These are phyloP conservation scores for Cynara cardunculus DNA, from an alignment of 129 eudicot species.

Conservation along the genomic window DNA sequence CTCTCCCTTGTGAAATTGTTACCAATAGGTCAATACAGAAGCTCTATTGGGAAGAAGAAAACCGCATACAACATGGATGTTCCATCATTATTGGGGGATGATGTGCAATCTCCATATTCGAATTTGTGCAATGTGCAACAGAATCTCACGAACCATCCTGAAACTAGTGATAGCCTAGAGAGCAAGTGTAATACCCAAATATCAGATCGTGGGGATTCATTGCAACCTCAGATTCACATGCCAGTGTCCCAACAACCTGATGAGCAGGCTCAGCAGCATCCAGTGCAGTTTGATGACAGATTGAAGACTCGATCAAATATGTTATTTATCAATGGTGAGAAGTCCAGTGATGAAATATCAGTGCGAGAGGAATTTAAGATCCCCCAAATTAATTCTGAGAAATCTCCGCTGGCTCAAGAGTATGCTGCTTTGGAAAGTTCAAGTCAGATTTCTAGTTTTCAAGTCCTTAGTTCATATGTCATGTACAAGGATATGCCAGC, in stretches of 20 bases:
- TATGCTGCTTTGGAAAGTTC: slow-evolving; percentile 21
- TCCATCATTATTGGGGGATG: slow-evolving; percentile 20
- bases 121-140: slow-evolving; percentile 16
- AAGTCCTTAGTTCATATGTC: slow-evolving; percentile 40
- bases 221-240: slow-evolving; percentile 16
- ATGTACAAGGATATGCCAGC: slow-evolving; percentile 35
- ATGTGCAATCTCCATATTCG: slow-evolving; percentile 20
- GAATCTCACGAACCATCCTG: neutral
- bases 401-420: slow-evolving; percentile 7
- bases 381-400: slow-evolving; percentile 10
- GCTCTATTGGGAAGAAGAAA: slow-evolving; percentile 23
- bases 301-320: slow-evolving; percentile 11
- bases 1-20: neutral
- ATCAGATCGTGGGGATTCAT: neutral
- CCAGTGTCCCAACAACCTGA: slow-evolving; percentile 19
- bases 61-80: slow-evolving; percentile 13
- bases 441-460: neutral
- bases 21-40: slow-evolving; percentile 24
- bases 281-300: slow-evolving; percentile 14
- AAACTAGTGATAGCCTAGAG: slow-evolving; percentile 15
- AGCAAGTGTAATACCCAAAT: neutral
- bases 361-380: neutral
- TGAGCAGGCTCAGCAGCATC: slow-evolving; percentile 17
- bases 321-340: neutral
- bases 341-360: neutral